Conservation (phyloP, 1,284 basidiomycete genomes). For the Termitomyces sp. region DNA sequence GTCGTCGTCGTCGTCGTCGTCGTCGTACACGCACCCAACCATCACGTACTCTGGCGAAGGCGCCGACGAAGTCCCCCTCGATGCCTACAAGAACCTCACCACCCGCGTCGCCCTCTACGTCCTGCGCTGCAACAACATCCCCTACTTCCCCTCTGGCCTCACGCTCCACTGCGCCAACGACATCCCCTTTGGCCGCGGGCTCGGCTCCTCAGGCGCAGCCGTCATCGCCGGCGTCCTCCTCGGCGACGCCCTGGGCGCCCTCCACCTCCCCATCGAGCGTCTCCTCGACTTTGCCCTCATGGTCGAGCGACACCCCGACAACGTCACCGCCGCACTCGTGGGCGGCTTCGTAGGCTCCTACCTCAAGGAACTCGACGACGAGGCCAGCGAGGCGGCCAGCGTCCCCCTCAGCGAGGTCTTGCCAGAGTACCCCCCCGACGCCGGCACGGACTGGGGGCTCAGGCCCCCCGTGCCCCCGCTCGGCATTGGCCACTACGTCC, state of each 20-base stretch:
- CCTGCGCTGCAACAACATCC: constrained; percentile 78
- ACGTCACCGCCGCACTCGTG: constrained; percentile 95
- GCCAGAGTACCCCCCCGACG: constrained; percentile 93
- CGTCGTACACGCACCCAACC: constrained; percentile 37
- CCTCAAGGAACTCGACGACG: constrained; percentile 83
- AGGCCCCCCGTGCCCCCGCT: constrained; percentile 84
- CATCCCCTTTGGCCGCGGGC: constrained; percentile 95
- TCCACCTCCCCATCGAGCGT: constrained; percentile 67
- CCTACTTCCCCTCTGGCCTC: constrained; percentile 72
- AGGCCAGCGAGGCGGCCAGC: constrained; percentile 71
- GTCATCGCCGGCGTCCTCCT: constrained; percentile 95
- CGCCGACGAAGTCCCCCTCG: constrained; percentile 85
- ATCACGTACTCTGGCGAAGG: constrained; percentile 89
- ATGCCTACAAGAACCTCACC: constrained; percentile 95
- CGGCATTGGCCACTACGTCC: constrained; percentile 93
- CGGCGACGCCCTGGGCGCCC: constrained; percentile 76
- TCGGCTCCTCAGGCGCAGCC: constrained; percentile 96
- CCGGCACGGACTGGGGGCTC: constrained; percentile 85
- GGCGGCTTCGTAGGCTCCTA: constrained; percentile 99
- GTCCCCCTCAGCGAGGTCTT: constrained; percentile 96
- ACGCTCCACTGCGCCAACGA: constrained; percentile 83
- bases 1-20: constrained; percentile 20
- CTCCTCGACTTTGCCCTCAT: constrained; percentile 96
- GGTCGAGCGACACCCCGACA: constrained; percentile 99
- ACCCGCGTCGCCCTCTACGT: constrained; percentile 99